Conservation (phyloP, 306 rosid genomes). For the Rubus parviflorus region DNA sequence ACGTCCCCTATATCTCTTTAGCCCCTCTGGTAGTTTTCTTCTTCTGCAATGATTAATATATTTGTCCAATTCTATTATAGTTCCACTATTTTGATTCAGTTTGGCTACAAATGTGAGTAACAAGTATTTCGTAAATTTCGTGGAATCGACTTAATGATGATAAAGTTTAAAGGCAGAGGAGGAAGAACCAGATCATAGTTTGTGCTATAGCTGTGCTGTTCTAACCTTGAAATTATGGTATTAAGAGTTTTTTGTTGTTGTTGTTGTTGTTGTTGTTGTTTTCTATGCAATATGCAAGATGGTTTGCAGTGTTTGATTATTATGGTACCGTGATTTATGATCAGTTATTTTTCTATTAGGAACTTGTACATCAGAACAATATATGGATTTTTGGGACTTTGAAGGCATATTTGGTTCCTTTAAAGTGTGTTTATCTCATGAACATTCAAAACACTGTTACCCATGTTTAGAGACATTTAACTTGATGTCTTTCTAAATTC, state of each 20-base stretch:
- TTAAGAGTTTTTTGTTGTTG: too few species aligned
- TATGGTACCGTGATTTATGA: neutral
- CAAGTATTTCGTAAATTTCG: too few species aligned
- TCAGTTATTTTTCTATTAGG: neutral
- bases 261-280: neutral
- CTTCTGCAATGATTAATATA: too few species aligned
- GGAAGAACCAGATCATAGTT: neutral
- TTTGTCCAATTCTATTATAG: too few species aligned
- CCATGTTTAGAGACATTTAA: neutral
- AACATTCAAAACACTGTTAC: neutral
- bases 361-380: neutral
- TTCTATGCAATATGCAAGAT: neutral
- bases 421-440: neutral
- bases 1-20: conserved; percentile 64
- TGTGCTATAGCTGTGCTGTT: neutral
- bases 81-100: too few species aligned
- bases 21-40: conserved; percentile 52
- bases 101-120: too few species aligned
- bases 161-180: neutral
- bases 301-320: too few species aligned
- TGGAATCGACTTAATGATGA: neutral
- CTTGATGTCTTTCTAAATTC: conserved; percentile 1
- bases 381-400: neutral
- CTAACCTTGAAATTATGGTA: neutral
- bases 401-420: neutral